Conservation (phyloP, 1,284 basidiomycete species). For the Chondrostereum purpureum region DNA sequence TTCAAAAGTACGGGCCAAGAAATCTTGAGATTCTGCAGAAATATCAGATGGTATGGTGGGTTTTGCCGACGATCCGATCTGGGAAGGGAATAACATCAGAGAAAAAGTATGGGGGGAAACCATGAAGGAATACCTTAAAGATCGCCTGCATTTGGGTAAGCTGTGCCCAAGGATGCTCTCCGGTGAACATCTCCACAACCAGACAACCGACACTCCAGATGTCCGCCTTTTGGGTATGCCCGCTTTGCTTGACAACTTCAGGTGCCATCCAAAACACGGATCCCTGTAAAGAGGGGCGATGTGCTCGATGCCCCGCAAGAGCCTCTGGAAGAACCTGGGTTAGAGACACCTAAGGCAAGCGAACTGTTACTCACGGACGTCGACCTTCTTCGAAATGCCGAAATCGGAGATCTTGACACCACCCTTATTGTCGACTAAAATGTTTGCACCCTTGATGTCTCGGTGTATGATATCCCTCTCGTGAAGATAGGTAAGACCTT, state of each 20-base stretch:
- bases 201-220: slow-evolving; percentile 98
- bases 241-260: slow-evolving; percentile 95
- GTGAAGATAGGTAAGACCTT: slow-evolving; percentile 90
- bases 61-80: slow-evolving; percentile 85
- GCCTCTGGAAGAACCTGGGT: slow-evolving; percentile 45
- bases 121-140: slow-evolving; percentile 73
- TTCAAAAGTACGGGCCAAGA: slow-evolving; percentile 81
- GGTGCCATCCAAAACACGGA: slow-evolving; percentile 99
- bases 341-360: neutral
- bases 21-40: slow-evolving; percentile 77
- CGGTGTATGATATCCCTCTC: slow-evolving; percentile 95
- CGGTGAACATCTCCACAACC: slow-evolving; percentile 97
- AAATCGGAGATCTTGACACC: slow-evolving; percentile 99
- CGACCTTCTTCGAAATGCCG: slow-evolving; percentile 97
- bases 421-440: slow-evolving; percentile 97
- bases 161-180: slow-evolving; percentile 95
- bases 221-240: slow-evolving; percentile 92
- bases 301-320: slow-evolving; percentile 68
- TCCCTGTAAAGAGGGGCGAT: slow-evolving; percentile 90
- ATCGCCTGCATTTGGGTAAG: slow-evolving; percentile 99
- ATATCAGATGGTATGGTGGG: slow-evolving; percentile 87
- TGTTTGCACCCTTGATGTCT: slow-evolving; percentile 98
- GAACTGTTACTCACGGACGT: slow-evolving; percentile 70
- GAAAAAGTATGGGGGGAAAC: slow-evolving; percentile 1
- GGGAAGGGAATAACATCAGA: slow-evolving; percentile 5